Conservation (phyloP, 495 filamentous ascomycete species). For the Hypoxylon rickii region DNA sequence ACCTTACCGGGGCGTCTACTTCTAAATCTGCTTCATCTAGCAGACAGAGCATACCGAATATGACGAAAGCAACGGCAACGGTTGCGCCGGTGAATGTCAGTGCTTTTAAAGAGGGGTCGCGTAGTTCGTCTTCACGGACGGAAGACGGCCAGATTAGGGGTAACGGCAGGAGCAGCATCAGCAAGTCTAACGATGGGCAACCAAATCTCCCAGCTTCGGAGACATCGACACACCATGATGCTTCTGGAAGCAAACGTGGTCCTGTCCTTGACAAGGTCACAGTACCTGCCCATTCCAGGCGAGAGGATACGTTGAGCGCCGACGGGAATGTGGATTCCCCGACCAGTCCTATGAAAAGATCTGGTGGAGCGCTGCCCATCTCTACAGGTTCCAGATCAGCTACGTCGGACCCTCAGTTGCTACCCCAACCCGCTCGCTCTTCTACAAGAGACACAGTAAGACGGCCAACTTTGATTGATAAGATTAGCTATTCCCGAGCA, state of each 20-base stretch:
- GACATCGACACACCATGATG: conserved; percentile 46
- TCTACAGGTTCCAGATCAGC: conserved; percentile 18
- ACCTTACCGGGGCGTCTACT: conserved; percentile 45
- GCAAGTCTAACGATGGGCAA: conserved; percentile 41
- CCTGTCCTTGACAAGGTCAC: conserved; percentile 43
- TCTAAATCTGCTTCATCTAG: conserved; percentile 59
- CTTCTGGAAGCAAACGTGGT: conserved; percentile 33
- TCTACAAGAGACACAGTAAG: conserved; percentile 35
- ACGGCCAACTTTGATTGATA: conserved; percentile 54
- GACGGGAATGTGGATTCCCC: conserved; percentile 49
- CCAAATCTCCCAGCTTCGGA: conserved; percentile 22
- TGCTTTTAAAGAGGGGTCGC: conserved; percentile 55
- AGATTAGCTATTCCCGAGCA: conserved; percentile 48
- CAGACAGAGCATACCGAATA: conserved; percentile 52
- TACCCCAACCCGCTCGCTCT: conserved; percentile 27
- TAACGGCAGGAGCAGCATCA: conserved; percentile 41
- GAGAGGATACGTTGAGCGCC: conserved; percentile 46
- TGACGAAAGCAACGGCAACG: conserved; percentile 46
- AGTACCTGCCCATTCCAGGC: conserved; percentile 39
- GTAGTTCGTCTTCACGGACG: conserved; percentile 42
- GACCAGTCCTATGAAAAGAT: conserved; percentile 46
- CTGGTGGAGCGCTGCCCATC: conserved; percentile 36
- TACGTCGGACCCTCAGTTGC: conserved; percentile 32
- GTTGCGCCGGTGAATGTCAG: conserved; percentile 63
- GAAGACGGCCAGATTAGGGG: conserved; percentile 42